Evolutionary conservation across 2,329 filamentous ascomycete species (phyloP).

Genomic region (Chrysoporthe austroafricana): DNA sequence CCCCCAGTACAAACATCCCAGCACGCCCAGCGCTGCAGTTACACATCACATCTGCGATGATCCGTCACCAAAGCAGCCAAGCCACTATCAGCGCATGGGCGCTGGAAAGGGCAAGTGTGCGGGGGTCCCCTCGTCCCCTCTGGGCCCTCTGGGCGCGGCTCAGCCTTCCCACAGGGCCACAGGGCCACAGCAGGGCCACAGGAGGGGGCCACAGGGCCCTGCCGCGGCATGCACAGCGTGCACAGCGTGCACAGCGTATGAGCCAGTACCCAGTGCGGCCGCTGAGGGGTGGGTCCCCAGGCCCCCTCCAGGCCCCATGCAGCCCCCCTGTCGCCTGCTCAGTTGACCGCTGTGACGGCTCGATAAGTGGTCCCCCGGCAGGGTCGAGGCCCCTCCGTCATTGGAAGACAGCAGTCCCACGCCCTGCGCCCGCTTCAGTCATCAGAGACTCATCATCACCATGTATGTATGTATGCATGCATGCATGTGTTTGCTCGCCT

Average conservation of each 20-base stretch:
- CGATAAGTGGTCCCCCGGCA: background rate
- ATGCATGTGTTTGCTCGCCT: no score
- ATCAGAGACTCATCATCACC: no score
- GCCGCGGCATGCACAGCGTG: no score
- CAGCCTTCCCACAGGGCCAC: background rate
- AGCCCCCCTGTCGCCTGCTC: background rate
- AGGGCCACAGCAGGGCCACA: no score
- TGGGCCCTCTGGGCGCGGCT: no score
- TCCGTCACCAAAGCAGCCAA: background rate
- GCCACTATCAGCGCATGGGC: background rate
- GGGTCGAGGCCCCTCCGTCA: background rate
- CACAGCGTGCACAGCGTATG: no score
- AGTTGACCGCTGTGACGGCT: conserved; percentile 3
- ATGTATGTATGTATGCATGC: no score
- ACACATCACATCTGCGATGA: background rate
- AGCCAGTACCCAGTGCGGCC: background rate
- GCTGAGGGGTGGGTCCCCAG: background rate
- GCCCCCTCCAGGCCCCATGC: background rate
- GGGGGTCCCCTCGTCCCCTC: background rate
- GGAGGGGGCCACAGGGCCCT: no score
- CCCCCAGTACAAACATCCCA: background rate
- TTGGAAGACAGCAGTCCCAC: background rate
- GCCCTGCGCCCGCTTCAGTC: no score
- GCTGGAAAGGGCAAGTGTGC: background rate
- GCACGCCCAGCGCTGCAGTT: background rate